Evolutionary conservation across 2,329 filamentous ascomycete genomes (phyloP).

Genomic region (Apiospora koreana): DNA sequence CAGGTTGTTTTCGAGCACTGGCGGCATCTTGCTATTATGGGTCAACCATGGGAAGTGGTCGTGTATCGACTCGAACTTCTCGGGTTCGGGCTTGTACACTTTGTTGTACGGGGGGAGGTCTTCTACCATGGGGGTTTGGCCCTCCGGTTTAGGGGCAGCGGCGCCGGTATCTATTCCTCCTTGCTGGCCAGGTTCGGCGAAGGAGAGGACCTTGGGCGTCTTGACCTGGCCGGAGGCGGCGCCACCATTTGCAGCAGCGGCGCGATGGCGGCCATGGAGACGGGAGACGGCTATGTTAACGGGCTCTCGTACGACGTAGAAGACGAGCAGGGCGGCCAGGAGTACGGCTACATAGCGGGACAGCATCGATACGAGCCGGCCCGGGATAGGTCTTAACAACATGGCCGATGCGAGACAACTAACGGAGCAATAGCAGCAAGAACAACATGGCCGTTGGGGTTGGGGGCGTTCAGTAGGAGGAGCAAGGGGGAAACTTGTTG

Average conservation of each 20-base stretch:
- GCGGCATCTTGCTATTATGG: constrained; percentile 27
- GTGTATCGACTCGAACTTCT: constrained; percentile 29
- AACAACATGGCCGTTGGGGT: not conserved
- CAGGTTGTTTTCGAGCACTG: constrained; percentile 33
- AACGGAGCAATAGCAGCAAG: not conserved
- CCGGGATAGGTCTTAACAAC: constrained; percentile 14
- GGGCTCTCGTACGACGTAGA: constrained; percentile 31
- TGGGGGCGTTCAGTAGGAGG: not conserved
- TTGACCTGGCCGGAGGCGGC: not conserved
- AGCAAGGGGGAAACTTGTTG: not conserved
- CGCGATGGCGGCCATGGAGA: constrained; percentile 11
- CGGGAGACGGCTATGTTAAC: constrained; percentile 18
- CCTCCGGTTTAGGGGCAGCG: not conserved
- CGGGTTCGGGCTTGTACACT: constrained; percentile 33
- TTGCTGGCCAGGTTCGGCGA: not conserved
- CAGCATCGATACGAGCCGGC: constrained; percentile 28
- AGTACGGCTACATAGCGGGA: constrained; percentile 32
- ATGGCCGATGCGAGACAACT: constrained; percentile 1
- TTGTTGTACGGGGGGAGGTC: constrained; percentile 22
- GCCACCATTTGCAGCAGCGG: not conserved
- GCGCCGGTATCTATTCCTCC: not conserved
- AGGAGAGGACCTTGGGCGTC: not conserved
- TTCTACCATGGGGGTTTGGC: not conserved
- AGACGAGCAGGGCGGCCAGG: constrained; percentile 32
- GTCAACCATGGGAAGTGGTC: constrained; percentile 42